Percentiles rank a stretch among this genome's conserved stretches.
These are phyloP conservation scores for Linaria vulgaris DNA, from an alignment of 257 asterid genomes.

Conservation along the genomic window DNA sequence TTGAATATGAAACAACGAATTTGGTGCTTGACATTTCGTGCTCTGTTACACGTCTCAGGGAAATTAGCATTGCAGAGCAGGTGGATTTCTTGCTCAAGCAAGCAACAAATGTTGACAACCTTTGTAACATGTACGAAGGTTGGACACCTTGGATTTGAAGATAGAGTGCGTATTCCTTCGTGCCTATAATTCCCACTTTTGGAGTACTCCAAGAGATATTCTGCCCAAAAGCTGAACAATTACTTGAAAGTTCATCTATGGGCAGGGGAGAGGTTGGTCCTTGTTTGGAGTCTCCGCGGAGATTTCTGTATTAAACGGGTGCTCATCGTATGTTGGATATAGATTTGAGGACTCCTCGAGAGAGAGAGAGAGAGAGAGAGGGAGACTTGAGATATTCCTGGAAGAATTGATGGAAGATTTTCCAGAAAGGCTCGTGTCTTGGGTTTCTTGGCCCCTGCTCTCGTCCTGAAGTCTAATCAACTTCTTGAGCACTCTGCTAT, in stretches of 20 bases:
- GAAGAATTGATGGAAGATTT: too few relatives aligned
- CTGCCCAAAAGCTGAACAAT: constrained; percentile 26
- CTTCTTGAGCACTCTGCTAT: background rate
- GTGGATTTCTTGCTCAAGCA: constrained; percentile 91
- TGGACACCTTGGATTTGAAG: constrained; percentile 99
- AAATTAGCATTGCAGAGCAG: constrained; percentile 72
- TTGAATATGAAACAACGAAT: constrained; percentile 15
- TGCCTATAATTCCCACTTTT: constrained; percentile 19
- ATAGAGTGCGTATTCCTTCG: constrained; percentile 23
- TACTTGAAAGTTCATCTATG: constrained; percentile 22
- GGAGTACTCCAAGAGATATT: constrained; percentile 27
- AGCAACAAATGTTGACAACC: constrained; percentile 87
- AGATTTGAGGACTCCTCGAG: constrained; percentile 22
- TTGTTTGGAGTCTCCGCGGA: constrained; percentile 24
- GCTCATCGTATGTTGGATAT: constrained; percentile 14
- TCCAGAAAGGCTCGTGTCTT: too few relatives aligned
- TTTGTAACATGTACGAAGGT: constrained; percentile 98
- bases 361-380: too few relatives aligned
- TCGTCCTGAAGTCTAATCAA: constrained; percentile 23
- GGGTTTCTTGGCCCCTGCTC: constrained; percentile 13
- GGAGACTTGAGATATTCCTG: constrained; percentile 5
- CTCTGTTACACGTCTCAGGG: constrained; percentile 43
- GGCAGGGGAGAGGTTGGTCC: constrained; percentile 15
- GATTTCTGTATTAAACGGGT: constrained; percentile 10
- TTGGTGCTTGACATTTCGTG: constrained; percentile 20